A percentile compares a stretch with the other conserved stretches of the same genome.
Conservation (phyloP, 345 rosid genomes). For the Euphorbia lathyris region DNA sequence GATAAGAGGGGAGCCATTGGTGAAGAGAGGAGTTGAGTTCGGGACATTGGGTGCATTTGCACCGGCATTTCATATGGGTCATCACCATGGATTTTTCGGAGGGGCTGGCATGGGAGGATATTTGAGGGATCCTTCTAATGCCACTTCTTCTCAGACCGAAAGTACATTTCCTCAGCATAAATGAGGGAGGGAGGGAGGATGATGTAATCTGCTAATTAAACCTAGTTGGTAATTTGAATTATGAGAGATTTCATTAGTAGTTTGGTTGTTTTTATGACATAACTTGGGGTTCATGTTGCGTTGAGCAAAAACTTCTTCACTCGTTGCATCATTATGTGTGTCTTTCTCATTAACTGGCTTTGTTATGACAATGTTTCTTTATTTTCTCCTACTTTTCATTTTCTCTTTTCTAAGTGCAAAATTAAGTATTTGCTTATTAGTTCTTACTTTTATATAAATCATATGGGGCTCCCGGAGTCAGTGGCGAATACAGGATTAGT, state of each 20-base stretch:
- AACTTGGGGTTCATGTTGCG: neutral
- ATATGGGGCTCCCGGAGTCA: no score
- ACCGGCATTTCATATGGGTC: slow-evolving; percentile 42
- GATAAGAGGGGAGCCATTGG: slow-evolving; percentile 45
- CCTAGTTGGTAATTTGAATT: neutral
- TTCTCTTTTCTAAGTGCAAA: no score
- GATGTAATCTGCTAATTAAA: slow-evolving; percentile 7
- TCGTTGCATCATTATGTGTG: neutral
- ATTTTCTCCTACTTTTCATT: no score
- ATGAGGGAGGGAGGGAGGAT: slow-evolving; percentile 14
- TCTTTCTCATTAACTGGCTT: neutral
- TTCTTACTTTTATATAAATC: no score
- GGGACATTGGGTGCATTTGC: slow-evolving; percentile 37
- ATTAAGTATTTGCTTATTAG: no score
- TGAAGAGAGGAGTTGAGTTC: slow-evolving; percentile 53
- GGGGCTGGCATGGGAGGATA: slow-evolving; percentile 28
- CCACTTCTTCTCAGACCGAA: slow-evolving; percentile 26
- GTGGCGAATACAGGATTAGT: no score
- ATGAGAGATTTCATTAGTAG: neutral
- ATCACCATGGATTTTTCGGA: slow-evolving; percentile 43
- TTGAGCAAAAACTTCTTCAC: no score
- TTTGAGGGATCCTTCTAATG: slow-evolving; percentile 32
- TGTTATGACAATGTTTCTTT: no score
- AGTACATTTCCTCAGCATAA: slow-evolving; percentile 25
- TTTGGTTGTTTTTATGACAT: neutral